These are phyloP conservation scores for Globisporangium viniferum DNA, from an alignment of 352 stramenopile genomes.

Conservation along the genomic window DNA sequence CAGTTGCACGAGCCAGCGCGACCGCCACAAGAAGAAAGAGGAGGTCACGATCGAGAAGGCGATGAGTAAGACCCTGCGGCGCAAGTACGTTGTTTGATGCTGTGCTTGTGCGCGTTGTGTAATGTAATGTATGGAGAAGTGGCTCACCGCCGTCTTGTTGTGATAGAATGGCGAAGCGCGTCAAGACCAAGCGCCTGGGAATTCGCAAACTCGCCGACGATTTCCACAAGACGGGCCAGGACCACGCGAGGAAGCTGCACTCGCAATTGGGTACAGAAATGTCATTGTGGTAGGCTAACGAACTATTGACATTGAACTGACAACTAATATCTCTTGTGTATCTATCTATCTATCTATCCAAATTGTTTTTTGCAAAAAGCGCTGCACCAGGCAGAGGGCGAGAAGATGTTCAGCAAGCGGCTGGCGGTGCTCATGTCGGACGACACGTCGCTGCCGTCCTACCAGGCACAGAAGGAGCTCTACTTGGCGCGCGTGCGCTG, in stretches of 20 bases:
- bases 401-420: conserved; percentile 60
- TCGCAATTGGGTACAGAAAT: conserved; percentile 34
- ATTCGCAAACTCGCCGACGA: conserved; percentile 45
- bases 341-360: neutral
- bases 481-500: conserved; percentile 49
- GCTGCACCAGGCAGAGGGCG: conserved; percentile 54
- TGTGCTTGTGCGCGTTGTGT: neutral
- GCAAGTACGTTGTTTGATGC: conserved; percentile 40
- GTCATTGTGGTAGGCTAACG: neutral
- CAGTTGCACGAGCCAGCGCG: conserved; percentile 5
- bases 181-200: conserved; percentile 43
- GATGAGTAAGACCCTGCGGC: conserved; percentile 46
- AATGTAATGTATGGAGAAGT: neutral
- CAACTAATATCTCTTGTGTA: neutral
- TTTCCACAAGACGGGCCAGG: conserved; percentile 38
- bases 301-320: too few relatives aligned
- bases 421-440: conserved; percentile 50
- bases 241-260: conserved; percentile 46
- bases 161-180: conserved; percentile 50
- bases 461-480: conserved; percentile 57
- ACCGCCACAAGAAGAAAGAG: conserved; percentile 23
- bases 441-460: conserved; percentile 47
- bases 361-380: conserved; percentile 21
- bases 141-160: neutral
- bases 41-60: conserved; percentile 57